These are phyloP conservation scores for Leccinum fallax DNA, from an alignment of 1,284 basidiomycete genomes.

Conservation along the genomic window DNA sequence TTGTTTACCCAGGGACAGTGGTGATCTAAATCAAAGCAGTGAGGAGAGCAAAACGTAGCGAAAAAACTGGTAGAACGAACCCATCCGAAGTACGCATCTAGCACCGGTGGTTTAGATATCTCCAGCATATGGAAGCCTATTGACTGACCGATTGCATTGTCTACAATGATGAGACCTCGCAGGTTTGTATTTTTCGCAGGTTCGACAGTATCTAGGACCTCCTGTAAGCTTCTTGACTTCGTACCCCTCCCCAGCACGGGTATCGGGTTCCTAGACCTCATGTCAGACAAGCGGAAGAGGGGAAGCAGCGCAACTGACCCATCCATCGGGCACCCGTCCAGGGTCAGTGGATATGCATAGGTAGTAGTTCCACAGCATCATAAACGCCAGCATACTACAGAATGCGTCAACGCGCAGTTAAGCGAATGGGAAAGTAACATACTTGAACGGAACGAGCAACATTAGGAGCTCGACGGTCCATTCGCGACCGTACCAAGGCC, in stretches of 20 bases:
- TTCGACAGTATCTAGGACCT: constrained; percentile 79
- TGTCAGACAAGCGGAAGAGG: constrained; percentile 8
- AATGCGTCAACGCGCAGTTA: constrained; percentile 14
- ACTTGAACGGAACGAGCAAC: constrained; percentile 90
- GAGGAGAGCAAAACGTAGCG: neutral
- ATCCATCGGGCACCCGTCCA: constrained; percentile 77
- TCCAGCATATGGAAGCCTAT: neutral
- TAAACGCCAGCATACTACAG: constrained; percentile 66
- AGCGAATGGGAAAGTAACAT: constrained; percentile 31
- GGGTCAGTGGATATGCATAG: constrained; percentile 82
- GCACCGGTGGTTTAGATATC: constrained; percentile 13
- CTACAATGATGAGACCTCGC: constrained; percentile 88
- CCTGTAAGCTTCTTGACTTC: constrained; percentile 89
- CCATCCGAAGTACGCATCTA: constrained; percentile 84
- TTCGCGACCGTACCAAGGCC: constrained; percentile 85
- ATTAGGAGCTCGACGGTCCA: constrained; percentile 71
- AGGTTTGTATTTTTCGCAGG: constrained; percentile 74
- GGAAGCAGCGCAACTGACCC: constrained; percentile 55
- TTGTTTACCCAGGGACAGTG: constrained; percentile 93
- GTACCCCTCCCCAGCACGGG: constrained; percentile 65
- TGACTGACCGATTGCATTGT: constrained; percentile 74
- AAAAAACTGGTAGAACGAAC: constrained; percentile 40
- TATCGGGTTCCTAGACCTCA: constrained; percentile 67
- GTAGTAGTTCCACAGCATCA: constrained; percentile 88
- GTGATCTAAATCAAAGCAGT: constrained; percentile 60